phyloP scores from a whole-genome alignment of 352 stramenopile genomes.

The Globisporangium rhizosaccharum region DNA sequence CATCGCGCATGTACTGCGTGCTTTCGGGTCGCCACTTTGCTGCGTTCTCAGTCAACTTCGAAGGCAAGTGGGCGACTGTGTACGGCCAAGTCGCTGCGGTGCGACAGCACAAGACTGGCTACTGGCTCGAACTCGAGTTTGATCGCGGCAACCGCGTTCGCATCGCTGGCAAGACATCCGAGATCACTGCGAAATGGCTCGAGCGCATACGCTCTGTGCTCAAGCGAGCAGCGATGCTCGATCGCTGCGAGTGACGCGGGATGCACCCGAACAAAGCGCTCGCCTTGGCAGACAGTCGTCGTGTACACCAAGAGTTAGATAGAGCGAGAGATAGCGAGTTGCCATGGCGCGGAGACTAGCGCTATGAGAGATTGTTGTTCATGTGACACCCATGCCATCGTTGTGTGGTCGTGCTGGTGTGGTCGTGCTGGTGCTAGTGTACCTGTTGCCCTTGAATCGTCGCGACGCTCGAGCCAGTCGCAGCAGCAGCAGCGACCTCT shows the following conservation, averaged over 20 bases:
- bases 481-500: no score
- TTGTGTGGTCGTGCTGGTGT: no score
- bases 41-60: constrained; percentile 33
- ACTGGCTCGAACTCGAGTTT: constrained; percentile 12
- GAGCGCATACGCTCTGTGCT: constrained; percentile 8
- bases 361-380: no score
- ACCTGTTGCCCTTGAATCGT: no score
- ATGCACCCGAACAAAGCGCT: not conserved
- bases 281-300: no score
- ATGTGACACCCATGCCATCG: no score
- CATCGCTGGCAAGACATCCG: constrained; percentile 8
- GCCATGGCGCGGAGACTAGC: no score
- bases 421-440: no score
- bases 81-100: constrained; percentile 21
- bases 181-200: constrained; percentile 10
- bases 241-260: not conserved
- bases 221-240: not conserved
- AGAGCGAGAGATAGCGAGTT: no score
- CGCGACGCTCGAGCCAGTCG: no score
- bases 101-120: constrained; percentile 3
- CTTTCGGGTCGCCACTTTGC: constrained; percentile 24
- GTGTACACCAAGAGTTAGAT: no score
- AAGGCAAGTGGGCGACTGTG: constrained; percentile 32
- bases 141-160: constrained; percentile 20
- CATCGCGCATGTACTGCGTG: constrained; percentile 28